Evolutionary conservation across 1,139 yeast genomes (phyloP).

Genomic region (Blastobotrys petasosporus): DNA sequence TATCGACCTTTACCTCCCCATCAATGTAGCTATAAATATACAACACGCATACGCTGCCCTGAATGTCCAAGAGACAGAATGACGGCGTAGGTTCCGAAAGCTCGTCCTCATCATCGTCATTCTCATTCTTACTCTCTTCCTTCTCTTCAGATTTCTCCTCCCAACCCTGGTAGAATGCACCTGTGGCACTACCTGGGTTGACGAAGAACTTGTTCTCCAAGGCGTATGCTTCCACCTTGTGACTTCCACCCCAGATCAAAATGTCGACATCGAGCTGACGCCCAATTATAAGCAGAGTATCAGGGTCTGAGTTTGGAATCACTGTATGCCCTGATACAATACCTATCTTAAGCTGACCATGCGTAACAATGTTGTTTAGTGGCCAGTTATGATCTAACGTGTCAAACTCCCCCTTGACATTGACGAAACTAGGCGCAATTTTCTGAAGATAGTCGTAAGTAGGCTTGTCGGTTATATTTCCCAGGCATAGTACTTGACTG

Average conservation of each 20-base stretch:
- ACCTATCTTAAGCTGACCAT: constrained; percentile 74
- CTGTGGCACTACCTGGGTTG: constrained; percentile 95
- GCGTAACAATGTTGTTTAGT: constrained; percentile 55
- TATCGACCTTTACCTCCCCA: constrained; percentile 88
- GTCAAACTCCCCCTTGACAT: constrained; percentile 79
- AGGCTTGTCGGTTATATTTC: constrained; percentile 67
- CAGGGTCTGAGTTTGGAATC: constrained; percentile 82
- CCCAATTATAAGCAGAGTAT: constrained; percentile 74
- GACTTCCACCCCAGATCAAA: constrained; percentile 95
- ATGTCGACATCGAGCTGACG: constrained; percentile 90
- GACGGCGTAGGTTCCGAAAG: constrained; percentile 57
- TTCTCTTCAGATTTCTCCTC: constrained; percentile 36
- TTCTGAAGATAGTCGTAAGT: constrained; percentile 59
- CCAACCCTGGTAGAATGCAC: constrained; percentile 63
- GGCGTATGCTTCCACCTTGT: constrained; percentile 86
- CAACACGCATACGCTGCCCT: constrained; percentile 68
- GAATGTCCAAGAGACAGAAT: constrained; percentile 80
- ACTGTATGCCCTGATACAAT: constrained; percentile 78
- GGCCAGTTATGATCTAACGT: constrained; percentile 43
- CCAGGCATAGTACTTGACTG: constrained; percentile 76
- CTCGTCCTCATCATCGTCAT: constrained; percentile 19
- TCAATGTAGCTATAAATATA: constrained; percentile 78
- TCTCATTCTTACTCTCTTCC: no score
- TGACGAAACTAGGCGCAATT: constrained; percentile 64
- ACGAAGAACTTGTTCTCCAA: constrained; percentile 88